Base-by-base conservation (phyloP, 345 rosid genomes). In the Jatropha curcas region DNA sequence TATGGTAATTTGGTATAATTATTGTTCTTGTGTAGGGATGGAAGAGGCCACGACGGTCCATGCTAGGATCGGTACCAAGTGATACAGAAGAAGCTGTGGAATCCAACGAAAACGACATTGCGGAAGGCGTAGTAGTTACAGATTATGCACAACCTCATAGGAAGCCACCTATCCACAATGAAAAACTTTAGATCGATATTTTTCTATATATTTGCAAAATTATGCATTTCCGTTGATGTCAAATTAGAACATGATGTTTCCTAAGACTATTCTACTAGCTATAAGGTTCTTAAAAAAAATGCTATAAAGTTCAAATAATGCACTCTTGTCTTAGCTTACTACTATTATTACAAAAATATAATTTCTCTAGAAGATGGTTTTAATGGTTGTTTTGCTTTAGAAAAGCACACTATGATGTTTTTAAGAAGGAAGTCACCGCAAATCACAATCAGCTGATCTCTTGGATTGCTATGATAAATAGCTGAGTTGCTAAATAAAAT, bases 131-230 rank as follows among this genome's bases (percentile, higher is more conserved):
- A 6, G 93, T 69, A 12, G 97, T 79, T 16, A 90, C 86, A 96
- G 97, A 94, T 72, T 94, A 94, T 74, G 90, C 96, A 25, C 96
- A 86, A 67, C 97, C 97, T 58, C 97, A 85, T 72, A 84, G 92
- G 37, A 92, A 92, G 62, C 98, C 98, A 57, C 98, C 98, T 51
- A 94, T 94, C 82, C 98, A 94, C 81, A 94, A 94, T 73, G 88
- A 85, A 73, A 89, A 88, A 74, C 73, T 82, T 46, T 88, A 80
- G 70, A 57, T 27, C 39, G 27, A 7, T 17, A 45, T 70, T 50
- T 74, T 81, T 56, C 60, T 0, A 9, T 66, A 30, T 7, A 46
- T 12, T 14, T 46, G 4, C 7, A 3, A 37, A 7, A 7, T 41
- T 2, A 1, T 41, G 10, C 11, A 7, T 41, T 41, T 9, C 11